Conservation (phyloP, 768 basidiomycete genomes). For the Xerocomellus amylosporus region DNA sequence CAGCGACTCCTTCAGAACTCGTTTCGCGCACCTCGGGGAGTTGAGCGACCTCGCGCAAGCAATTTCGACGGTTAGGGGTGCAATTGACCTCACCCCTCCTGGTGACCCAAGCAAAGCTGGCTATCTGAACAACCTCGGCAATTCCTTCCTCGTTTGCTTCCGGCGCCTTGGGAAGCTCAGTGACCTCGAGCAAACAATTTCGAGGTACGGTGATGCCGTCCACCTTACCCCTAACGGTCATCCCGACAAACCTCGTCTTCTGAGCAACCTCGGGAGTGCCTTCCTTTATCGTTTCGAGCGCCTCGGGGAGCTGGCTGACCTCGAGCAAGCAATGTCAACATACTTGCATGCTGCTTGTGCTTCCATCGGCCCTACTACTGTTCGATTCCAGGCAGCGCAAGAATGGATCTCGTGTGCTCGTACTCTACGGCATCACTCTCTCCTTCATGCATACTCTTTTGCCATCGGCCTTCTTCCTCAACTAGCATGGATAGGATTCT, state of each 20-base stretch:
- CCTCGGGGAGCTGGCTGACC: neutral
- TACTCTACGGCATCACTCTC: constrained; percentile 3
- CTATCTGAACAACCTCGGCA: neutral
- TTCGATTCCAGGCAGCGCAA: constrained; percentile 4
- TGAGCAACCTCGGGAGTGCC: neutral
- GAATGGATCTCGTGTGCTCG: constrained; percentile 7
- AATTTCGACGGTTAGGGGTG: neutral
- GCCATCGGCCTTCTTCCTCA: constrained; percentile 21
- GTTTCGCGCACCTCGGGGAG: neutral
- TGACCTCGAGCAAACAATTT: constrained; percentile 1
- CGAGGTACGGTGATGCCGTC: neutral
- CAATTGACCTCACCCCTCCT: neutral
- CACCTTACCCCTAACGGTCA: neutral
- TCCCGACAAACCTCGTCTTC: neutral
- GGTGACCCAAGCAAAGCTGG: neutral
- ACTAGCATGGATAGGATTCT: constrained; percentile 12
- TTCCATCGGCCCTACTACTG: neutral
- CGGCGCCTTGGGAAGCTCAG: neutral
- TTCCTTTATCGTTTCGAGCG: neutral
- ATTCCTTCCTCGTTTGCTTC: neutral
- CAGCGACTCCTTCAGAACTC: neutral
- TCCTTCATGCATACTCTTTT: constrained; percentile 17
- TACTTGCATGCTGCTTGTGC: constrained; percentile 5
- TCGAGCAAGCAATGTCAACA: neutral
- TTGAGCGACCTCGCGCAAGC: neutral